Base-by-base conservation (phyloP, 139 green algal species). In the Coelastrella sp. region DNA sequence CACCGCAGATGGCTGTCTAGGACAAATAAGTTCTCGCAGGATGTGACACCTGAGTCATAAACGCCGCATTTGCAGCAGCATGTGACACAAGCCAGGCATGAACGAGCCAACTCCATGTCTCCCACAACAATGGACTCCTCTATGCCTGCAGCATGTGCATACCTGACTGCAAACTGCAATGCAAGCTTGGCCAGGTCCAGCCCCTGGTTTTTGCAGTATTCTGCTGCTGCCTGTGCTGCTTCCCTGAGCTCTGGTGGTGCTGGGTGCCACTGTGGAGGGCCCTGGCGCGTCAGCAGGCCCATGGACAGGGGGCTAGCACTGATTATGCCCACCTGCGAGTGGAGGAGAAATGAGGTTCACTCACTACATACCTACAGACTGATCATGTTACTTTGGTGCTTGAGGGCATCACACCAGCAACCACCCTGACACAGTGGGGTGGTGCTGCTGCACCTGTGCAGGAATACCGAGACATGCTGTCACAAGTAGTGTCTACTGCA, bases 211-310 rank as follows among this genome's bases (percentile, higher is more conserved):
- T 84, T 78, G 14, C 94, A 96, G 11, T 91, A 87, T 20, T 78
- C 73, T 35, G 92, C 95, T 25, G 97, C 97, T 27, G 61, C 79
- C 61, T 14, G 73, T 17, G 93, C 95, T 10, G 95, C 95, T 8
- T 81, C 76, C 87, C 96, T 93, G 12, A 99, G 49, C 17, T 92
- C 74, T 8, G 93, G 35, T 7, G 98, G 95, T 7, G 98, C 98
- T 0, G 98, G 98, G 92, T 99, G 97, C 98, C 98, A 99, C 1
- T 81, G 63, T 6, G 98, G 97, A 7, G 98, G 96, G 0, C 98
- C 98, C 88, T 93, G 92, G 8, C 84, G 81, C 5, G 97, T 99
- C 10, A 99, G 93, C 59, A 99, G 93, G 25, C 98, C 98, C 97
- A 99, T 99, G 85, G 93, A 95, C 10, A 99, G 91, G 0, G 95